Percentiles rank a stretch among this genome's conserved stretches.
phyloP scores from a whole-genome alignment of 2,329 filamentous ascomycete genomes.

The Fusarium piperis region DNA sequence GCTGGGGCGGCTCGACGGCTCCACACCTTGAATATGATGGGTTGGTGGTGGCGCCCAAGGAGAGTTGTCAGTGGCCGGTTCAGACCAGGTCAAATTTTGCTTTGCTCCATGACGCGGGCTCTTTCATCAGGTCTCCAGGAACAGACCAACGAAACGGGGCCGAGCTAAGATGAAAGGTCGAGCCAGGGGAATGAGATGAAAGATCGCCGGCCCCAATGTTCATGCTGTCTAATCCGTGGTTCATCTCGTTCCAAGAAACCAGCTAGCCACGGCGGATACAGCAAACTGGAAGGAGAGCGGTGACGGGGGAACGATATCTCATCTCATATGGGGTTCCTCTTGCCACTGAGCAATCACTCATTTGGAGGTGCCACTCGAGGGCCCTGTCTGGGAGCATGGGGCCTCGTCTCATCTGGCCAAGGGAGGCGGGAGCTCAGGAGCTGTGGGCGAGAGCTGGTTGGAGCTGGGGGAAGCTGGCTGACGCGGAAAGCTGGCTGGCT shows the following conservation, averaged over 20 bases:
- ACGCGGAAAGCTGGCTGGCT: constrained; percentile 26
- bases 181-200: not conserved
- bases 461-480: constrained; percentile 29
- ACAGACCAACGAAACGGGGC: constrained; percentile 23
- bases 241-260: constrained; percentile 31
- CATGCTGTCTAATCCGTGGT: constrained; percentile 8
- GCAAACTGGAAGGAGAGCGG: constrained; percentile 9
- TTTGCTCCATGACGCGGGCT: constrained; percentile 21
- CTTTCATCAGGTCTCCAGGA: constrained; percentile 18
- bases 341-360: constrained; percentile 31
- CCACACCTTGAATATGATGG: constrained; percentile 36
- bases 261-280: constrained; percentile 23
- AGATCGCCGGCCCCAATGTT: constrained; percentile 18
- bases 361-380: constrained; percentile 6
- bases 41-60: constrained; percentile 31
- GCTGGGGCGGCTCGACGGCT: constrained; percentile 15
- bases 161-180: constrained; percentile 7
- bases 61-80: constrained; percentile 24
- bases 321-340: constrained; percentile 21
- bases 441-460: constrained; percentile 25
- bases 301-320: constrained; percentile 27
- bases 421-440: constrained; percentile 30
- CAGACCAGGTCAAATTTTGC: constrained; percentile 22
- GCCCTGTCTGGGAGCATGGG: constrained; percentile 30
- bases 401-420: constrained; percentile 31